Percentiles rank a stretch among this genome's conserved stretches.
Evolutionary conservation across 805 yeast species (phyloP).

Genomic region (Trichomonascus vanleenenianus): DNA sequence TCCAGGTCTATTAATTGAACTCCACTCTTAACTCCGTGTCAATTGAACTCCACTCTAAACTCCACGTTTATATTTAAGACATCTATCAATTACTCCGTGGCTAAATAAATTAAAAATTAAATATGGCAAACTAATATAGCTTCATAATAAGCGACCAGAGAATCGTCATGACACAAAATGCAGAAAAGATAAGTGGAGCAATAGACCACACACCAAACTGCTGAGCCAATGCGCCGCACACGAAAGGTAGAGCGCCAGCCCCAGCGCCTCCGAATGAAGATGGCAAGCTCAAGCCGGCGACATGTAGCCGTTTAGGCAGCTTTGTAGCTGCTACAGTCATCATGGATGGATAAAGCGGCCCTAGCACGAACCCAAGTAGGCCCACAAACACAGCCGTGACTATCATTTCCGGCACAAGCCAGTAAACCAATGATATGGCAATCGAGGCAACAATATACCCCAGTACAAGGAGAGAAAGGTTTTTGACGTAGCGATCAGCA

Average conservation of each 20-base stretch:
- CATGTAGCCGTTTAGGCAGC: constrained; percentile 52
- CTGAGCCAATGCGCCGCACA: constrained; percentile 45
- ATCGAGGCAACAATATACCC: constrained; percentile 18
- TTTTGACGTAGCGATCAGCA: constrained; percentile 18
- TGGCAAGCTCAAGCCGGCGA: constrained; percentile 63
- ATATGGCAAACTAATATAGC: constrained; percentile 6
- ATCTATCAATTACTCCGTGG: too few species aligned
- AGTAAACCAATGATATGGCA: constrained; percentile 31
- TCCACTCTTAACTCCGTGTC: too few species aligned
- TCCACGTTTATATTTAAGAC: too few species aligned
- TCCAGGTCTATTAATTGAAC: too few species aligned
- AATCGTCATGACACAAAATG: constrained; percentile 18
- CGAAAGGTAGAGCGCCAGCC: constrained; percentile 62
- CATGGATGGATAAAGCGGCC: constrained; percentile 69
- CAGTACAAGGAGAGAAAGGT: constrained; percentile 22
- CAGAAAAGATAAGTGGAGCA: constrained; percentile 20
- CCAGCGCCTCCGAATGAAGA: constrained; percentile 84
- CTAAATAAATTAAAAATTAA: background rate
- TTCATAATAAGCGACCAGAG: constrained; percentile 18
- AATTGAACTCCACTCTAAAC: too few species aligned
- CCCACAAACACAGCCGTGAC: constrained; percentile 42
- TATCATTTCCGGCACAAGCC: constrained; percentile 40
- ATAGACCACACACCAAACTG: constrained; percentile 18
- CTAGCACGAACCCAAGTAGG: constrained; percentile 50
- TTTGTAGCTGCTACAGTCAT: constrained; percentile 55